Base-by-base conservation (phyloP, 306 rosid species). In the Acacia acuminata region DNA sequence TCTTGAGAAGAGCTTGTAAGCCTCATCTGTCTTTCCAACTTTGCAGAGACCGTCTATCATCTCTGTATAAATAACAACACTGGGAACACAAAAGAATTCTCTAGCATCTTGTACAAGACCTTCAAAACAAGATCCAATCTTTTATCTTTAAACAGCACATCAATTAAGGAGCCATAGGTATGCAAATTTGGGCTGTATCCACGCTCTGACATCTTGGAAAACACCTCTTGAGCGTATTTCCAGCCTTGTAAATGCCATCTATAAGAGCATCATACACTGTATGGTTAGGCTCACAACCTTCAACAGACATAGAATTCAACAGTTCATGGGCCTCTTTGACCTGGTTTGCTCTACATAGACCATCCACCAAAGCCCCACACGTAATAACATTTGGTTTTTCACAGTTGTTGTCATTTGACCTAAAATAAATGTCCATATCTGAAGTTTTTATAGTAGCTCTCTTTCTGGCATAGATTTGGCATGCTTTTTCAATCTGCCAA, bases 21-120 rank as follows among this genome's bases (percentile, higher is more conserved):
- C 97, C 82, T 92, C 98, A 80, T 88, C 91, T 12, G 88, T 86
- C 86, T 87, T 94, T 84, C 94, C 97, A 85, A 85, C 84, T 85
- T 92, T 94, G 83, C 92, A 92, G 56, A 94, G 97, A 72, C 94
- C 98, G 77, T 94, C 98, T 61, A 92, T 86, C 97, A 94, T 94
- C 90, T 86, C 94, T 36, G 98, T 92, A 88, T 94, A 92, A 84
- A 94, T 92, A 82, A 94, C 94, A 74, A 92, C 94, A 84, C 92
- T 94, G 60, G 98, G 98, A 69, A 87, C 79, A 87, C 79, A 77
- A 94, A 90, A 64, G 94, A 90, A 83, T 70, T 88, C 82, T 92
- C 97, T 20, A 90, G 87, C 98, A 55, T 53, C 87, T 90, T 90
- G 47, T 97, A 92, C 83, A 94, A 85, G 78, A 94, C 93, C 82